These are phyloP conservation scores for Pythium grandisporangium DNA, from an alignment of 352 stramenopile species.

Conservation along the genomic window DNA sequence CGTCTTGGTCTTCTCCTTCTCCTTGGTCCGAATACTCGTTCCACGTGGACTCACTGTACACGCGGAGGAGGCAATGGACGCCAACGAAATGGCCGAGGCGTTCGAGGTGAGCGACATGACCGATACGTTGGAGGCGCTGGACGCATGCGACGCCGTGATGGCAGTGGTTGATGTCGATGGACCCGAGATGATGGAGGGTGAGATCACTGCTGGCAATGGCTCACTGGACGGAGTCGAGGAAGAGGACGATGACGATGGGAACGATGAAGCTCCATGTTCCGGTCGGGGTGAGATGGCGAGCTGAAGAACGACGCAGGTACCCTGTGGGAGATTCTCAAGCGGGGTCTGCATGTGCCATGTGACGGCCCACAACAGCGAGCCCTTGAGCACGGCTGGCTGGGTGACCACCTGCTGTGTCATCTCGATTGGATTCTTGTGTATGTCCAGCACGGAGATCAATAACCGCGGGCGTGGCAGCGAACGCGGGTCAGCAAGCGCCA, in stretches of 20 bases:
- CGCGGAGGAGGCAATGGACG: slow-evolving; percentile 7
- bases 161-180: too few relatives aligned
- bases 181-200: too few relatives aligned
- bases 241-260: too few relatives aligned
- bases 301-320: slow-evolving; percentile 63
- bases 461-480: slow-evolving; percentile 52
- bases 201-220: too few relatives aligned
- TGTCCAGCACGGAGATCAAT: slow-evolving; percentile 60
- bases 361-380: slow-evolving; percentile 70
- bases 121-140: too few relatives aligned
- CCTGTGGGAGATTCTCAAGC: slow-evolving; percentile 84
- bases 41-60: too few relatives aligned
- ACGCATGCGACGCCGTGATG: too few relatives aligned
- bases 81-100: slow-evolving; percentile 4
- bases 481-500: slow-evolving; percentile 41
- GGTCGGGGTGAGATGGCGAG: slow-evolving; percentile 34
- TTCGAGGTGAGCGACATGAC: too few relatives aligned
- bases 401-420: slow-evolving; percentile 70
- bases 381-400: slow-evolving; percentile 44
- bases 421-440: slow-evolving; percentile 56
- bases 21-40: too few relatives aligned
- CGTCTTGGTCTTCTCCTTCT: too few relatives aligned
- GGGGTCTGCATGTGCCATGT: slow-evolving; percentile 92
- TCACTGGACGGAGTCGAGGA: too few relatives aligned
- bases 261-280: too few relatives aligned